Evolutionary conservation across 805 yeast genomes (phyloP).

Genomic region (Yarrowia sp.): DNA sequence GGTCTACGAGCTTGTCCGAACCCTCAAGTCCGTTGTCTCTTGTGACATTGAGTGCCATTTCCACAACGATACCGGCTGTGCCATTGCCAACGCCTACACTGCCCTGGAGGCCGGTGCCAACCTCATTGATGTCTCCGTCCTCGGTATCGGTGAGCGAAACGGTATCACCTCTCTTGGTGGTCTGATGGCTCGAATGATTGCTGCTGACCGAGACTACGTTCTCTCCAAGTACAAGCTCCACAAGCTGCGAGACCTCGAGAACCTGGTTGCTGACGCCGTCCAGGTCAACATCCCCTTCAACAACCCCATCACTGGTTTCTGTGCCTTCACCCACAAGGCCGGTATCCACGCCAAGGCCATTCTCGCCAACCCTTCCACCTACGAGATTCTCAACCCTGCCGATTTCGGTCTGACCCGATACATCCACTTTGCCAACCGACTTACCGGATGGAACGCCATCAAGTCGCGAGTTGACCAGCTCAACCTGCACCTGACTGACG

Average conservation of each 20-base stretch:
- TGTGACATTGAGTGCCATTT: conserved; percentile 98
- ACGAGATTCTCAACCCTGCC: conserved; percentile 89
- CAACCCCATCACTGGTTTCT: conserved; percentile 98
- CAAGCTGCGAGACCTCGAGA: conserved; percentile 93
- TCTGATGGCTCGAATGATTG: conserved; percentile 98
- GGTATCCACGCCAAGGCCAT: conserved; percentile 99
- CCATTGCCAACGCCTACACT: conserved; percentile 97
- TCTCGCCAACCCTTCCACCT: conserved; percentile 97
- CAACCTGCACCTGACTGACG: conserved; percentile 84
- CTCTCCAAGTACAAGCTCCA: conserved; percentile 90
- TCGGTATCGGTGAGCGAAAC: conserved; percentile 98
- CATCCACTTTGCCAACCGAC: conserved; percentile 95
- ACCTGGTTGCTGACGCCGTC: conserved; percentile 94
- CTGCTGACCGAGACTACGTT: conserved; percentile 95
- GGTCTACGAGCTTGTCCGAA: conserved; percentile 93
- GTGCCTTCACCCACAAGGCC: conserved; percentile 99
- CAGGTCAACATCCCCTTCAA: conserved; percentile 96
- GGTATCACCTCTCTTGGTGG: conserved; percentile 98
- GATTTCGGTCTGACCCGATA: conserved; percentile 96
- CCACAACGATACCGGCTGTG: conserved; percentile 99
- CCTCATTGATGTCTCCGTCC: conserved; percentile 88
- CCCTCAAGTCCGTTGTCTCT: conserved; percentile 86
- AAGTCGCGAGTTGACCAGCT: conserved; percentile 97
- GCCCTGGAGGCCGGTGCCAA: conserved; percentile 98
- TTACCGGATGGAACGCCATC: conserved; percentile 99